Evolutionary conservation across 805 yeast genomes (phyloP), one percentile per base, ranked within the genome.

Genomic region (Metschnikowia continentalis): DNA sequence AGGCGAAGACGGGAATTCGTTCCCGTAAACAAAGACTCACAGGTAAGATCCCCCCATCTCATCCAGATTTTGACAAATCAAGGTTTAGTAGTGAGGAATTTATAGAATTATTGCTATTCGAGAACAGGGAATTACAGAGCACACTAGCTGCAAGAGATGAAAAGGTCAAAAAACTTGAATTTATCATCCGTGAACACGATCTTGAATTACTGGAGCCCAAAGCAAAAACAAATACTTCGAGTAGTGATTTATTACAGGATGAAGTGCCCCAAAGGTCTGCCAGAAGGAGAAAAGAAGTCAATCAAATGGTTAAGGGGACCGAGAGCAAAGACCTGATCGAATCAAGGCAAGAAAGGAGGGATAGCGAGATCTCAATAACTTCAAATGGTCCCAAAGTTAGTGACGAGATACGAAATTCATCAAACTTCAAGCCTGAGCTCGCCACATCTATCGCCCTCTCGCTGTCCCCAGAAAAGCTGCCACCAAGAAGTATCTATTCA

Each of bases 61-160:
- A 71, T 51, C 69, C 72, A 2, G 53, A 54, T 19, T 72, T 72
- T 48, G 72, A 73, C 52, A 54, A 75, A 38, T 59, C 65, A 13
- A 36, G 49, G 8, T 53, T 70, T 17, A 48, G 67, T 10, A 71
- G 64, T 45, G 54, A 49, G 4, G 69, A 72, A 45, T 70, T 51
- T 54, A 70, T 70, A 32, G 74, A 71, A 48, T 69, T 60, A 37
- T 57, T 74, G 35, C 42, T 68, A 23, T 68, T 65, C 51, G 76
- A 72, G 50, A 71, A 64, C 51, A 62, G 59, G 47, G 76, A 72
- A 48, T 59, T 72, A 32, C 63, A 66, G 40, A 55, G 68, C 14
- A 32, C 54, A 13, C 20, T 58, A 20, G 20, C 8, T 15, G 36
- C 48, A 13, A 51, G 47, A 33, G 51, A 53, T 3, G 45, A 40